Conservation (phyloP, 805 yeast species). For the Spathaspora passalidarum region DNA sequence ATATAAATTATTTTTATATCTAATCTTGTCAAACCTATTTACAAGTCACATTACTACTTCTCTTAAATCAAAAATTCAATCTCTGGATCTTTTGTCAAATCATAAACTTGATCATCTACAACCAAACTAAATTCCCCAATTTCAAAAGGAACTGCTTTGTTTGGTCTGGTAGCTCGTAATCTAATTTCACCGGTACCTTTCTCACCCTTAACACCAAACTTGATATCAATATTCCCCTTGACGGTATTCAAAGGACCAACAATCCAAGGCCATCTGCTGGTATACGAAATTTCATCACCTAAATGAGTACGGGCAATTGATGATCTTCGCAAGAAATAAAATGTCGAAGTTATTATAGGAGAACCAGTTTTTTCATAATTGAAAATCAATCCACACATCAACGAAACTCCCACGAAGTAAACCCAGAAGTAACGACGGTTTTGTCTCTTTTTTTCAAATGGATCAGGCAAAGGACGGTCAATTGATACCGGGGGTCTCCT, state of each 20-base stretch:
- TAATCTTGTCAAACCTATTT: neutral
- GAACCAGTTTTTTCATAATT: slow-evolving; percentile 91
- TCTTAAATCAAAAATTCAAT: slow-evolving; percentile 4
- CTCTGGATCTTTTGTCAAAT: slow-evolving; percentile 11
- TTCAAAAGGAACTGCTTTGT: slow-evolving; percentile 46
- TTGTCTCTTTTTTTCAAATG: slow-evolving; percentile 51
- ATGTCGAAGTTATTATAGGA: slow-evolving; percentile 82
- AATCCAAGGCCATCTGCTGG: slow-evolving; percentile 83
- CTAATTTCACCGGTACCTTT: slow-evolving; percentile 51
- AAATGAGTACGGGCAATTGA: slow-evolving; percentile 55
- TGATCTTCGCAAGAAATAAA: slow-evolving; percentile 82
- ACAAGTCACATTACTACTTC: neutral
- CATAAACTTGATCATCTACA: slow-evolving; percentile 17
- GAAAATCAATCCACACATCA: slow-evolving; percentile 59
- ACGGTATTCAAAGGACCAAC: slow-evolving; percentile 81
- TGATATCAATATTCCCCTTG: slow-evolving; percentile 73
- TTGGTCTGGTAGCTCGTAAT: slow-evolving; percentile 69
- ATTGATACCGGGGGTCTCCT: too few species aligned
- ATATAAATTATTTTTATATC: neutral
- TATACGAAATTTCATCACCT: slow-evolving; percentile 75
- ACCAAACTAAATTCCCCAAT: slow-evolving; percentile 31
- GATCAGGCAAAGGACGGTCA: slow-evolving; percentile 82
- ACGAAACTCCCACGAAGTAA: slow-evolving; percentile 36
- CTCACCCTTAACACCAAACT: slow-evolving; percentile 68
- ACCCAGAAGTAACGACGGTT: slow-evolving; percentile 52